Conservation (phyloP, 768 basidiomycete species). For the Boletellus ananiceps region DNA sequence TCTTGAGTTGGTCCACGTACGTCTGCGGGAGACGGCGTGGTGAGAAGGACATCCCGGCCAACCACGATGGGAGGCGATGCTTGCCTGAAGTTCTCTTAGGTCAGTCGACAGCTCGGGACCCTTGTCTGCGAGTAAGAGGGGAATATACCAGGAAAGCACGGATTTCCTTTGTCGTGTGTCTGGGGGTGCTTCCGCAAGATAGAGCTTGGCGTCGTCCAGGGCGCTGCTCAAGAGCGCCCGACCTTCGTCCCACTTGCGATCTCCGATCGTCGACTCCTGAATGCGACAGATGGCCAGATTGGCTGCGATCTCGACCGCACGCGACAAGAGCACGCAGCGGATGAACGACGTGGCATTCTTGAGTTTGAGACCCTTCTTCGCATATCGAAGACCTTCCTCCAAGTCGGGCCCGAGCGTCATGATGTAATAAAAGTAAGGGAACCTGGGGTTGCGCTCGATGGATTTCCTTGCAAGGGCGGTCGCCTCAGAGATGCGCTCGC, state of each 20-base stretch:
- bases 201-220: constrained; percentile 54
- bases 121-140: constrained; percentile 47
- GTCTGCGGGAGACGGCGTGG: constrained; percentile 27
- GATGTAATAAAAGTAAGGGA: constrained; percentile 63
- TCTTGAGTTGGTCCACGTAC: constrained; percentile 40
- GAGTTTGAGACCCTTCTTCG: constrained; percentile 65
- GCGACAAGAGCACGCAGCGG: constrained; percentile 51
- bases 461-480: constrained; percentile 42
- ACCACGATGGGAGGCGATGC: not conserved
- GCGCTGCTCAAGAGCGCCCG: constrained; percentile 58
- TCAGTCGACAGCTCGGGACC: constrained; percentile 48
- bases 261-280: constrained; percentile 39
- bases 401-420: constrained; percentile 47
- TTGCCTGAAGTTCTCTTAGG: constrained; percentile 49
- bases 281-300: constrained; percentile 50
- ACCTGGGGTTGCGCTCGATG: constrained; percentile 51
- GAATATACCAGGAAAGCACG: constrained; percentile 55
- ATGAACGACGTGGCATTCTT: constrained; percentile 51
- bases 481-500: constrained; percentile 45
- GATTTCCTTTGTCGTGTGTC: constrained; percentile 59
- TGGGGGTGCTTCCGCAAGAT: constrained; percentile 52
- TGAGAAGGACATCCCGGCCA: not conserved
- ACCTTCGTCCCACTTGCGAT: constrained; percentile 52
- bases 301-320: constrained; percentile 58
- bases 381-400: constrained; percentile 50